phyloP scores from a whole-genome alignment of 139 green algal genomes.

The Gonium pectorale region DNA sequence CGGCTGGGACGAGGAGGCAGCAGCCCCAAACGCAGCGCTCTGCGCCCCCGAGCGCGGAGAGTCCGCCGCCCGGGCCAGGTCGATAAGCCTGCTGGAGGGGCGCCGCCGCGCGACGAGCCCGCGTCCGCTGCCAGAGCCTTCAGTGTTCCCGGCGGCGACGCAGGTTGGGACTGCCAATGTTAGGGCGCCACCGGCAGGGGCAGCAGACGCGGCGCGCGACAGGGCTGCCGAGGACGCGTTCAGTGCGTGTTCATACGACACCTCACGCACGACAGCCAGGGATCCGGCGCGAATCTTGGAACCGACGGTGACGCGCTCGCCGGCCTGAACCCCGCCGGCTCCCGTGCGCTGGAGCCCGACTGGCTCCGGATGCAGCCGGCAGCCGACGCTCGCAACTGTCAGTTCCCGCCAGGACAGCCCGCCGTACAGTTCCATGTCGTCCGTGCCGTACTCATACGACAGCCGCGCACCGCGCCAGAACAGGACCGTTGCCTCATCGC shows the following conservation, averaged over 20 bases:
- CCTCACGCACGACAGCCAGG: slow-evolving; percentile 12
- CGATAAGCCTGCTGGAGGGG: too few species aligned
- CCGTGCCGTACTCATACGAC: neutral
- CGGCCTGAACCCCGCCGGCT: neutral
- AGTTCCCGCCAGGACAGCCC: slow-evolving; percentile 15
- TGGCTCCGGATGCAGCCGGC: neutral
- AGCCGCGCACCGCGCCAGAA: slow-evolving; percentile 12
- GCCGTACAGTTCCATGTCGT: neutral
- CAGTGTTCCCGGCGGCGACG: too few species aligned
- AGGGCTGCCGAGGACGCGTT: too few species aligned
- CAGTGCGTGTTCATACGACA: too few species aligned
- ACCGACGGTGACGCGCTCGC: neutral
- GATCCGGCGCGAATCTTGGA: slow-evolving; percentile 36
- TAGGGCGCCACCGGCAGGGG: too few species aligned
- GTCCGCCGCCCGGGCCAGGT: too few species aligned
- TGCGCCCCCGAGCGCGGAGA: too few species aligned
- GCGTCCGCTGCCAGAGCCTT: too few species aligned
- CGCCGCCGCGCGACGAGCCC: too few species aligned
- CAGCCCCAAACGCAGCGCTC: neutral
- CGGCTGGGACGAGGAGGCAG: neutral
- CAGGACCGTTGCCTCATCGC: slow-evolving; percentile 33
- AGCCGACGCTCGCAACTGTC: slow-evolving; percentile 10
- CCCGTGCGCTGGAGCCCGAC: neutral
- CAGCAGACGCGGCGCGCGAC: too few species aligned
- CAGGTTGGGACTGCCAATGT: too few species aligned